Percentiles rank a stretch among this genome's conserved stretches.
phyloP scores from a whole-genome alignment of 2,329 filamentous ascomycete genomes.

The Emericellopsis atlantica region DNA sequence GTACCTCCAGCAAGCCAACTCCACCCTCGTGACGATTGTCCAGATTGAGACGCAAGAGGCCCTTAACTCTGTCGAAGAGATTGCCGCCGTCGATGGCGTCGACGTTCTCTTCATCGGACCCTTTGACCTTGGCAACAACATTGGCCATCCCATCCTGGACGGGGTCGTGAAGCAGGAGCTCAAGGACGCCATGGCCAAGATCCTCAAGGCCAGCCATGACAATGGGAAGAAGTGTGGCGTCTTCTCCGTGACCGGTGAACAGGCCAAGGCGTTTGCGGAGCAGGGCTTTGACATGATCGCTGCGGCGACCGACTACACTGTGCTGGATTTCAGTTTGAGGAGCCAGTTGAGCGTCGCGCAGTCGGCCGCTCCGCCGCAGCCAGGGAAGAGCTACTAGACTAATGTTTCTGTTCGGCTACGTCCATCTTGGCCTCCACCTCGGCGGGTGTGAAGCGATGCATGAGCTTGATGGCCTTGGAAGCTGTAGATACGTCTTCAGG shows the following conservation, averaged over 20 bases:
- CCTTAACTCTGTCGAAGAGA: slow-evolving; percentile 45
- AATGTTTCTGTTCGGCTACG: slow-evolving; percentile 25
- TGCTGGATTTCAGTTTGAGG: slow-evolving; percentile 29
- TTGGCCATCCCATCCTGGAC: slow-evolving; percentile 48
- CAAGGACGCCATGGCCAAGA: slow-evolving; percentile 42
- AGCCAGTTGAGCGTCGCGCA: slow-evolving; percentile 33
- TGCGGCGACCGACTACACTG: slow-evolving; percentile 41
- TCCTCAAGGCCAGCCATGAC: slow-evolving; percentile 42
- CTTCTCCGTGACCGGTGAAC: slow-evolving; percentile 41
- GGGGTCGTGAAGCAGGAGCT: slow-evolving; percentile 46
- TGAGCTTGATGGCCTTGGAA: slow-evolving; percentile 54
- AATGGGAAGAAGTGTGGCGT: slow-evolving; percentile 57
- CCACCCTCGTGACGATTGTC: slow-evolving; percentile 46
- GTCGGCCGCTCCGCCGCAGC: slow-evolving; percentile 21
- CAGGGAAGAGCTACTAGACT: slow-evolving; percentile 26
- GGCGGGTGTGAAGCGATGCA: slow-evolving; percentile 61
- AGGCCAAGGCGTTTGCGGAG: slow-evolving; percentile 39
- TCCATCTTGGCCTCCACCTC: slow-evolving; percentile 61
- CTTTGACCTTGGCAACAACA: slow-evolving; percentile 53
- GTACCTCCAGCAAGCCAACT: slow-evolving; percentile 36
- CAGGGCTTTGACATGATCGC: slow-evolving; percentile 51
- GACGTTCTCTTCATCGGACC: slow-evolving; percentile 55
- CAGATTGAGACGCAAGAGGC: slow-evolving; percentile 57
- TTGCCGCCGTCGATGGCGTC: slow-evolving; percentile 45
- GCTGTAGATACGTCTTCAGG: slow-evolving; percentile 41